Evolutionary conservation across 2,329 filamentous ascomycete species (phyloP), one percentile per base, ranked within the genome.

Genomic region (Pyrenophora teres): DNA sequence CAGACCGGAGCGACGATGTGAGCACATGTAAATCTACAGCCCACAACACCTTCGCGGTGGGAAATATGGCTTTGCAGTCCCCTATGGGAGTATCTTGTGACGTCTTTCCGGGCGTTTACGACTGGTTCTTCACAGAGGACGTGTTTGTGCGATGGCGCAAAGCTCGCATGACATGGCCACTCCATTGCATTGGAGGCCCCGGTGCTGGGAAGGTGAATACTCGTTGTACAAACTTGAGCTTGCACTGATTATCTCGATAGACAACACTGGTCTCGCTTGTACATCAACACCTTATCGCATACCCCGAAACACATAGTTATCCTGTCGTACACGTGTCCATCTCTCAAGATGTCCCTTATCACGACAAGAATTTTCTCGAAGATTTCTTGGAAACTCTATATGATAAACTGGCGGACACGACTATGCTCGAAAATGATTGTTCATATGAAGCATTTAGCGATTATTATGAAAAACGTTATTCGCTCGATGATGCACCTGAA

Each of bases 101-200:
- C 25, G 56, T 64, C n/a, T 57, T 54, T 19, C 25, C 40, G 5
- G 19, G 35, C 19, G 18, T 60, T 4, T 61, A 57, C 25, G 52
- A 53, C 12, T 60, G 51, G 51, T 54, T 67, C 16, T 60, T 63
- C 37, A 36, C 27, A 4, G 12, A 36, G 15, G 36, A 50, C 2
- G 48, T 36, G 6, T 63, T 60, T 31, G 12, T 33, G 15, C 39
- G 38, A 10, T 63, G 60, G 60, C 23, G 23, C 18, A 33, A 40
- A 21, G 43, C n/a, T 6, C 30, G 31, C 13, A 35, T 38, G 7
- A 40, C 30, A 3, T 64, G 62, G 62, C 54, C 61, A 31, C 41
- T 64, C 10, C 59, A 64, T 38, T 62, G 57, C 32, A 35, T 54
- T 50, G 62, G 62, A 9, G 52, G 54, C 21, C 62, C 62, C 7